These are phyloP conservation scores for Pinguiococcus pyrenoidosus DNA, from an alignment of 108 stramenopile genomes.

Conservation along the genomic window DNA sequence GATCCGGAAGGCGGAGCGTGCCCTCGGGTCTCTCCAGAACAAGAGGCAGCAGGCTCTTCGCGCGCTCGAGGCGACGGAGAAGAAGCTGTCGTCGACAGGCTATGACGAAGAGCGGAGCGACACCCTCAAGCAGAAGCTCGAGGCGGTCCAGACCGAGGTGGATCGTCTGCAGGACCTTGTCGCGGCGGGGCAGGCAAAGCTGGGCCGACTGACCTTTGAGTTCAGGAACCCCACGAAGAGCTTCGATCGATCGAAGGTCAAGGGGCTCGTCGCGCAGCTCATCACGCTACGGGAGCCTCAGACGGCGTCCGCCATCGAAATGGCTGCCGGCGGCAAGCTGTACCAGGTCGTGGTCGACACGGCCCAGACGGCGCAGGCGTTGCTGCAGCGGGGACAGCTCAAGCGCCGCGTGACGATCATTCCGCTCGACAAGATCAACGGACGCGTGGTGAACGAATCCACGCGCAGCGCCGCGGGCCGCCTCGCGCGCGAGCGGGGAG, in stretches of 20 bases:
- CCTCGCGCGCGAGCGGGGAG: neutral
- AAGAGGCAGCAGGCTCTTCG: too few species aligned
- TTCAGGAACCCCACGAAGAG: conserved; percentile 76
- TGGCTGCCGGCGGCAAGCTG: conserved; percentile 82
- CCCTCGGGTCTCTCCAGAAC: too few species aligned
- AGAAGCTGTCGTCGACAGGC: too few species aligned
- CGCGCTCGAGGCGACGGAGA: too few species aligned
- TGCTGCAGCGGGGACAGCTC: conserved; percentile 79
- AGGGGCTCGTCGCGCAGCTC: conserved; percentile 81
- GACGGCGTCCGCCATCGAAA: conserved; percentile 85
- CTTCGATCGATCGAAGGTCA: conserved; percentile 81
- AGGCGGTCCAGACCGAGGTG: neutral
- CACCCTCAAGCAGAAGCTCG: too few species aligned
- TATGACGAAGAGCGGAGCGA: too few species aligned
- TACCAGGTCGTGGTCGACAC: conserved; percentile 94
- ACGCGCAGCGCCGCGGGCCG: conserved; percentile 2
- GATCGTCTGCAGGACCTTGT: too few species aligned
- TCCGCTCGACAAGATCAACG: conserved; percentile 84
- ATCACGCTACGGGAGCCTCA: conserved; percentile 56
- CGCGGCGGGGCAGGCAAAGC: conserved; percentile 1
- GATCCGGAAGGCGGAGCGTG: too few species aligned
- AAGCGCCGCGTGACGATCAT: conserved; percentile 86
- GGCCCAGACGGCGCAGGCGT: conserved; percentile 81
- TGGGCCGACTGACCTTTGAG: conserved; percentile 68
- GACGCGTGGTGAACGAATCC: conserved; percentile 36